Base-by-base conservation (phyloP, 257 asterid genomes). In the Solanum boliviense region DNA sequence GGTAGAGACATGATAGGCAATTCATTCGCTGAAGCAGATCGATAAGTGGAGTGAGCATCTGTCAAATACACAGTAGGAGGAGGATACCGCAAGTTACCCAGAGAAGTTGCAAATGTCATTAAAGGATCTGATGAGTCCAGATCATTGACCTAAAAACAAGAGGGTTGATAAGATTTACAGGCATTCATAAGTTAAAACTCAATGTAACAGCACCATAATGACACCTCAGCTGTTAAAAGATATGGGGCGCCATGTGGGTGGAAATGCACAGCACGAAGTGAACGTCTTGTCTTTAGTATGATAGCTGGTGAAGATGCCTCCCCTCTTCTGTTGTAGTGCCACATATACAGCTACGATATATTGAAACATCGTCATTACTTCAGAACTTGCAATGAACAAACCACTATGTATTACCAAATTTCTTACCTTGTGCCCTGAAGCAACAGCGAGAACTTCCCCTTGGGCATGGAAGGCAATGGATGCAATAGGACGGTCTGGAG, bases 221-320 rank as follows among this genome's bases (percentile, higher is more conserved):
- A 84, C 93, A 97, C 99, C 99, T 97, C 99, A 62, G 99, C 99
- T 75, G 99, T 96, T 88, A 97, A 92, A 90, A 97, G 99, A 89
- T 95, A 95, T 56, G 99, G 99, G 25, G 99, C 99, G 74, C 92
- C 98, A 89, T 95, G 93, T 6, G 99, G 99, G 87, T 95, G 99
- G 91, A 97, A 97, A 94, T 97, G 99, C 89, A 97, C 98, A 44
- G 99, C 99, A 85, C 99, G 97, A 39, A 97, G 95, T 56, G 99
- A 97, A 87, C 99, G 99, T 27, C 99, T 96, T 67, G 99, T 97
- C 94, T 91, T 94, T 29, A 97, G 93, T 90, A 97, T 90, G 85
- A 97, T 92, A 39, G 97, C 87, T 81, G 99, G 99, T 52, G 98
- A 90, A 81, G 98, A 93, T 89, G 96, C 90, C 79, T 97, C 99